phyloP scores from a whole-genome alignment of 2,329 filamentous ascomycete species.

The Monilinia fructigena region DNA sequence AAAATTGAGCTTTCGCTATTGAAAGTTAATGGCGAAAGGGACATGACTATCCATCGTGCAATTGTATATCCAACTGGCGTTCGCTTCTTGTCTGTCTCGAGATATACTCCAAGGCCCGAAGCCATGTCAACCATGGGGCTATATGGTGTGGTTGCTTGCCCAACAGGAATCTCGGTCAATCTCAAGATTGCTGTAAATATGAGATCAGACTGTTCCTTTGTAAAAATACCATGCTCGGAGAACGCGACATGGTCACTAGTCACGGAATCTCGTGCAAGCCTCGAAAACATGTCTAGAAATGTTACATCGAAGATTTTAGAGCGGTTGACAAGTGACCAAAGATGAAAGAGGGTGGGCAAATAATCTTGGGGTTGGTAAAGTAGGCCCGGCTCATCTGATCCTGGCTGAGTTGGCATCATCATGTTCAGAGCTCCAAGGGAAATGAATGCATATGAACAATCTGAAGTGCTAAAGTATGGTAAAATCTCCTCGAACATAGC shows the following conservation, averaged over 20 bases:
- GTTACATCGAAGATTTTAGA: slow-evolving; percentile 84
- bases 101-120: slow-evolving; percentile 77
- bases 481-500: slow-evolving; percentile 78
- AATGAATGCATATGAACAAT: slow-evolving; percentile 87
- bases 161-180: slow-evolving; percentile 91
- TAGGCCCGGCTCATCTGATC: slow-evolving; percentile 67
- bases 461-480: slow-evolving; percentile 89
- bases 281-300: slow-evolving; percentile 86
- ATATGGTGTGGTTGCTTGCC: slow-evolving; percentile 92
- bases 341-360: slow-evolving; percentile 89
- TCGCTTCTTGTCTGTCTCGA: slow-evolving; percentile 92
- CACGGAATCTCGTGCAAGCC: slow-evolving; percentile 81
- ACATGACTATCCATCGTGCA: slow-evolving; percentile 89
- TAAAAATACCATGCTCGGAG: slow-evolving; percentile 85
- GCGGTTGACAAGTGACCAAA: slow-evolving; percentile 90
- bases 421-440: slow-evolving; percentile 86
- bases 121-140: slow-evolving; percentile 75
- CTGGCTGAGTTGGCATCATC: slow-evolving; percentile 79
- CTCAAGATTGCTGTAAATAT: slow-evolving; percentile 91
- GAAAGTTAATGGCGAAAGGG: slow-evolving; percentile 79
- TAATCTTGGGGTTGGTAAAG: slow-evolving; percentile 80
- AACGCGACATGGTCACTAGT: slow-evolving; percentile 74
- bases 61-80: slow-evolving; percentile 91
- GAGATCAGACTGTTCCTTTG: slow-evolving; percentile 83
- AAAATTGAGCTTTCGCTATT: slow-evolving; percentile 77